Base-by-base conservation (phyloP, 306 rosid genomes). In the Oemleria cerasiformis region DNA sequence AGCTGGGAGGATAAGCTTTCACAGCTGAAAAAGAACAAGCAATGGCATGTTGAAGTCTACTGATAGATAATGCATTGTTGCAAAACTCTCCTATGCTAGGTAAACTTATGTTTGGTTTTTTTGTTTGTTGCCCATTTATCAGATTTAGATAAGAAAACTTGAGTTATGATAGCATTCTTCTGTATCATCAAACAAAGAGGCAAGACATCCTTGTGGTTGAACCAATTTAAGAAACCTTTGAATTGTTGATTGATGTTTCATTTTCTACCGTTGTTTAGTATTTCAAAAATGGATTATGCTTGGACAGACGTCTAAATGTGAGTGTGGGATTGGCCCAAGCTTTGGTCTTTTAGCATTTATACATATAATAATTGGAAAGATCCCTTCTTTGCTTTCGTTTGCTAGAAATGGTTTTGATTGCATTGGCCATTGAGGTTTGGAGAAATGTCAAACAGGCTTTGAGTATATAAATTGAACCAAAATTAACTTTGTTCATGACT, bases 11-110 rank as follows among this genome's bases (percentile, higher is more conserved):
- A 84, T 78, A 94, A 94, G 80, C 99, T 89, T 59, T 84, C 99
- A 14, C 87, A 79, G 8, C 97, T 94, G 45, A 91, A 94, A 81
- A 94, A 91, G 92, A 94, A 88, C 90, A 94, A 91, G 76, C 99
- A 94, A 62, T 94, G 99, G 99, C 99, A 94, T 71, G 99, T 94
- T 58, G 99, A 94, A 77, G 99, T 94, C 36, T 94, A 94, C 71
- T 94, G 86, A 93, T 77, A 44, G 36, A 30, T 30, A 59, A 25
- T 72, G 50, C 5, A 57, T 19, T 66, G 53, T 65, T 54, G 65
- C 64, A 25, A 51, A 65, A 21, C 62, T 47, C 55, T 56, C 34
- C 61, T 25, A 67, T 36, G 7, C 59, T 80, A 72, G 79, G 73
- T 72, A n/a, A 74, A 21, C 68, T 65, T 50, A 45, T 25, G 1